Conservation (phyloP, 2,329 filamentous ascomycete genomes). For the Epichloe typhina region DNA sequence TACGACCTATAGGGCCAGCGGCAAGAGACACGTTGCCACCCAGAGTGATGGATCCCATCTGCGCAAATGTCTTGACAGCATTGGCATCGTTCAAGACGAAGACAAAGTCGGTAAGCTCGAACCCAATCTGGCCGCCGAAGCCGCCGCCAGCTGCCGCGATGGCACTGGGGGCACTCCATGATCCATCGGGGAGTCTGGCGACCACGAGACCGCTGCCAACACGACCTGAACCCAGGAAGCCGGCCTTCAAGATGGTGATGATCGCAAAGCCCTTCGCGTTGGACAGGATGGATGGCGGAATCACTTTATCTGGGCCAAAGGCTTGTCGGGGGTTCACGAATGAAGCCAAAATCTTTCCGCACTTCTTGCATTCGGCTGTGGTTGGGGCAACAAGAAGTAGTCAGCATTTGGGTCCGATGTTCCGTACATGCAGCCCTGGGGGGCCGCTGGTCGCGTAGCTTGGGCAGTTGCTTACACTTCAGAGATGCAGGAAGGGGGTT, state of each 20-base stretch:
- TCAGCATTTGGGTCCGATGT: neutral
- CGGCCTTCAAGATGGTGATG: constrained; percentile 76
- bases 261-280: constrained; percentile 87
- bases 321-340: constrained; percentile 90
- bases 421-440: neutral
- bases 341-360: constrained; percentile 84
- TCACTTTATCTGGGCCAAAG: constrained; percentile 94
- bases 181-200: constrained; percentile 61
- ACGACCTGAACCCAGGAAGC: constrained; percentile 70
- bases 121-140: constrained; percentile 75
- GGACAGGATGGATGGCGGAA: constrained; percentile 77
- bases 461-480: constrained; percentile 42
- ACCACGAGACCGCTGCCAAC: constrained; percentile 77
- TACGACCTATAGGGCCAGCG: constrained; percentile 83
- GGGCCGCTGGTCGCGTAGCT: neutral
- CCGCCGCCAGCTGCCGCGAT: constrained; percentile 72
- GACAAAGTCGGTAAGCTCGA: constrained; percentile 87
- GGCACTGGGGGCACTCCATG: constrained; percentile 70
- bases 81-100: constrained; percentile 90
- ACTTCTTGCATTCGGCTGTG: constrained; percentile 92
- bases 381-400: constrained; percentile 7
- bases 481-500: constrained; percentile 53
- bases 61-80: constrained; percentile 88
- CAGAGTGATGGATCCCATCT: constrained; percentile 79
- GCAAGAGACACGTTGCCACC: constrained; percentile 95